Base-by-base conservation (phyloP, 2,329 filamentous ascomycete genomes). In the Penicillium concentricum region DNA sequence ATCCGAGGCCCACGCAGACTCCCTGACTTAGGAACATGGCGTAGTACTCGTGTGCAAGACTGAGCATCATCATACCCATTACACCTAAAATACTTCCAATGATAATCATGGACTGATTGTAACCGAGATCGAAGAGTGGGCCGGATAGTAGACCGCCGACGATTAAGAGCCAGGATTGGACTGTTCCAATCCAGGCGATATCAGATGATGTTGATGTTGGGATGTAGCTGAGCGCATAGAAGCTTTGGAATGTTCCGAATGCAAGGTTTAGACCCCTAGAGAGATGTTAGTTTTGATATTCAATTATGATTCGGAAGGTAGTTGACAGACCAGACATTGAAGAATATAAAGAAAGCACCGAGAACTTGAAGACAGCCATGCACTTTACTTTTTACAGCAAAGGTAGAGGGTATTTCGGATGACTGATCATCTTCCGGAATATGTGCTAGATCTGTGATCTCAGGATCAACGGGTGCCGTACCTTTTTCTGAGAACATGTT, bases 171-270 rank as follows among this genome's bases (percentile, higher is more conserved):
- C 75, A 71, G 53, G 75, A 72, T 49, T 78, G 75, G 42, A 77
- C 61, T 22, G 70, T 74, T 4, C 76, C 76, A 20, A 78, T 74
- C 76, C 76, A 78, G 0, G 75, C 75, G 2, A 78, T 75, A 15
- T 72, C 66, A 0, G 71, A 73, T 56, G 76, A 68, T 7, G 73
- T 66, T 39, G 51, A 56, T 2, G 48, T 34, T 5, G 51, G 38
- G 12, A 63, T 52, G 22, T 56, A 63, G 1, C 28, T 57, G 6
- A 61, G 51, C 22, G 52, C 61, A 57, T 81, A 82, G 61, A 73
- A 74, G 2, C 74, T 74, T 56, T 81, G 77, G 37, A 77, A 81
- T 6, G 76, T 72, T 13, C 79, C 79, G 52, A 78, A 81, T 2
- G 76, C 70, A 2, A 62, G 59, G 3, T 44, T 59, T 2, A 59